Base-by-base conservation (phyloP, 768 basidiomycete species). In the Leccinum uliginosum region DNA sequence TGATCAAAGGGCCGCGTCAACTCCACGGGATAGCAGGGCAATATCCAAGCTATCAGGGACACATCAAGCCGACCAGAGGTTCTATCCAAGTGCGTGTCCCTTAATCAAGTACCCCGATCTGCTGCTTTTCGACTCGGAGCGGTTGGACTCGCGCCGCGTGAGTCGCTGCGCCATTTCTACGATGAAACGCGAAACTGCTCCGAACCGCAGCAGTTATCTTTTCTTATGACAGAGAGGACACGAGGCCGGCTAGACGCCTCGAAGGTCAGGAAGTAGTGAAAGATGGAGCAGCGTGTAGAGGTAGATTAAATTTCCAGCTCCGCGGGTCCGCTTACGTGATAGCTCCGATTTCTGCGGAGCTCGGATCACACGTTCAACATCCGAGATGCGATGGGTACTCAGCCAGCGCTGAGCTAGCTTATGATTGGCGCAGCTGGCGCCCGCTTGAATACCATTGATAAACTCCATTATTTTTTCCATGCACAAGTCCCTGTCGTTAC, bases 1-100 rank as follows among this genome's bases (percentile, higher is more conserved):
- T 76, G 79, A 50, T 66, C 61, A 77, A 12, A 76, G 67, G 10
- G 76, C 77, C 46, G 29, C 15, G 72, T 70, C 27, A 76, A 77
- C 24, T 66, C 68, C 49, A 71, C 70, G 21, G 59, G 51, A 15
- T 63, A 62, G 19, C 59, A 30, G 55, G 58, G 23, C 57, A 49
- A 59, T n/a, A n/a, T 70, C n/a, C 23, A 8, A 75, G 65, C 51
- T 71, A 71, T 43, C 67, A 68, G 15, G 76, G 77, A 1, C 64
- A 75, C 54, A 75, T 79, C 23, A 70, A 67, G 54, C 30, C 19
- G 35, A 21, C 26, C 44, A 17, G 11, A 12, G 53, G 47, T 60
- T 55, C 67, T 49, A 60, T 59, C 47, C 24, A 38, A 53, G 62
- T 46, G 34, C 2, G 10, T 32, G 55, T 51, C 48, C 63, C 58